Evolutionary conservation across 306 rosid genomes (phyloP), one percentile per base, ranked within the genome.

Genomic region (Citrullus colocynthis): DNA sequence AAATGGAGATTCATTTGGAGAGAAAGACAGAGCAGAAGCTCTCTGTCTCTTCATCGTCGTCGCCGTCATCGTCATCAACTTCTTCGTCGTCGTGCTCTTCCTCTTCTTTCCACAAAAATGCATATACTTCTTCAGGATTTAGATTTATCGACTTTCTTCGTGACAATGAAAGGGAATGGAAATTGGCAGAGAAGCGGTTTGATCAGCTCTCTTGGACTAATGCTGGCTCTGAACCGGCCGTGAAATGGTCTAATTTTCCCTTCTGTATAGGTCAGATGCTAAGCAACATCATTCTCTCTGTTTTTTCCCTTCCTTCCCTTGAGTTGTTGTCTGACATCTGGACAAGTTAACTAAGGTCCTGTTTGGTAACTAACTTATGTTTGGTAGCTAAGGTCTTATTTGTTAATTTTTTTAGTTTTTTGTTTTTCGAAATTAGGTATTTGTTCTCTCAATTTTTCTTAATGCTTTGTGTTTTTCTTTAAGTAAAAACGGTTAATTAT

Each of bases 211-310:
- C 92, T 41, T 18, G 78, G 18, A 61, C 85, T 77, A 63, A 80
- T 6, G 65, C 36, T 34, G 78, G 70, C 14, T 10, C 52, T 71
- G 96, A 93, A 87, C 89, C 89, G 60, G 92, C 82, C 10, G 69
- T 93, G 12, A 77, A 82, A 61, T 85, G 90, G 89, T 82, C 92
- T 4, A 86, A 82, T 54, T 90, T 93, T 81, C 89, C 86, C 60
- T 83, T 84, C 62, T 93, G 98, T 70, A 81, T 91, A 72, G 97
- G 98, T 93, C 82, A 89, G 98, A 6, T 15, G 57, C 57, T 58
- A 72, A 42, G 54, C 49, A 67, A 16, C 71, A 24, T 30, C 20
- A 62, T 18, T 77, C 13, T 71, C 36, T 66, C 78, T 74, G 13
- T 67, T 58, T 42, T 34, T 65, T 45, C 2, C 1, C 52, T 45